A percentile compares a stretch with the other conserved stretches of the same genome.
phyloP scores from a whole-genome alignment of 768 basidiomycete genomes.

The Mycena olivaceomarginata region DNA sequence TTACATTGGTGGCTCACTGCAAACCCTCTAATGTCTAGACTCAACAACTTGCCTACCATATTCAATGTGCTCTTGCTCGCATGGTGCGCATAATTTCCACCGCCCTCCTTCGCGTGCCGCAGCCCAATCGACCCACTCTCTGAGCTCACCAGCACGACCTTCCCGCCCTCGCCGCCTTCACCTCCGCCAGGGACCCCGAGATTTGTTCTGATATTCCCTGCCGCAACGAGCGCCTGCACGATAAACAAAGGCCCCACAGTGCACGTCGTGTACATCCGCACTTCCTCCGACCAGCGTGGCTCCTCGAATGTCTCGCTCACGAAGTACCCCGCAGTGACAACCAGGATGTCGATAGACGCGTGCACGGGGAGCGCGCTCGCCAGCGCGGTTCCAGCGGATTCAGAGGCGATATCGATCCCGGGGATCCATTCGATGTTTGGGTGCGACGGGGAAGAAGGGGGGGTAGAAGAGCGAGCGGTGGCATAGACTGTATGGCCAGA shows the following conservation, averaged over 20 bases:
- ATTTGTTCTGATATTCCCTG: slow-evolving; percentile 35
- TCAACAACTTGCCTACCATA: slow-evolving; percentile 67
- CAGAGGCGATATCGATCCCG: slow-evolving; percentile 57
- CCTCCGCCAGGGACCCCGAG: neutral
- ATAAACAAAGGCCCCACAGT: slow-evolving; percentile 65
- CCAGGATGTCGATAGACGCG: slow-evolving; percentile 55
- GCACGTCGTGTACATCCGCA: slow-evolving; percentile 67
- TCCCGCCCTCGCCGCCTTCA: slow-evolving; percentile 39
- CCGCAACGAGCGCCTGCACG: slow-evolving; percentile 43
- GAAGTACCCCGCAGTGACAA: slow-evolving; percentile 59
- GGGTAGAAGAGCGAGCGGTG: slow-evolving; percentile 56
- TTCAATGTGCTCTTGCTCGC: slow-evolving; percentile 69
- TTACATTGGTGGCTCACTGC: too few species aligned
- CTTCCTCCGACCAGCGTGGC: slow-evolving; percentile 59
- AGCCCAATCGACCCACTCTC: slow-evolving; percentile 67
- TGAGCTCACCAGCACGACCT: slow-evolving; percentile 65
- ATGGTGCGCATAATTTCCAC: slow-evolving; percentile 70
- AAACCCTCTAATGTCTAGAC: slow-evolving; percentile 64
- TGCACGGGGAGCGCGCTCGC: slow-evolving; percentile 54
- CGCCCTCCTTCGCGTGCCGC: slow-evolving; percentile 65
- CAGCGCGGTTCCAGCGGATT: slow-evolving; percentile 58
- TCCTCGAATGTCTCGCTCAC: slow-evolving; percentile 57
- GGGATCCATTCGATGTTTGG: slow-evolving; percentile 56
- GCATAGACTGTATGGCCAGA: slow-evolving; percentile 58
- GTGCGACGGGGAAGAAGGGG: slow-evolving; percentile 53